These are phyloP conservation scores for Saccharomyces hybrid DNA, from an alignment of 1,139 yeast genomes.

Conservation along the genomic window DNA sequence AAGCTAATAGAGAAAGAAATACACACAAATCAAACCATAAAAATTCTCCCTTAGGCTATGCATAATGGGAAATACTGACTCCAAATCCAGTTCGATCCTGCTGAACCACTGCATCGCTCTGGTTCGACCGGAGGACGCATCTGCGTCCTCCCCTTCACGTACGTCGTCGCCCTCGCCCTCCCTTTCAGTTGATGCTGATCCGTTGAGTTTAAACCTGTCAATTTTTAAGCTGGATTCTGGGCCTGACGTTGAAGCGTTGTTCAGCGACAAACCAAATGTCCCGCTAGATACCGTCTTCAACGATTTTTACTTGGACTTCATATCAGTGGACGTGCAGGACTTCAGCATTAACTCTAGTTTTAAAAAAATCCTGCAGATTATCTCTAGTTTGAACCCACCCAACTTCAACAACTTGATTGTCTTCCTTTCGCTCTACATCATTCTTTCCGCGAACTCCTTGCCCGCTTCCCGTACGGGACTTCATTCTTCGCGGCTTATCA, in stretches of 20 bases:
- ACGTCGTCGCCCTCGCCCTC: background rate
- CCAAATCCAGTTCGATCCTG: constrained; percentile 43
- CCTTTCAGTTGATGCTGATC: background rate
- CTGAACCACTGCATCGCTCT: constrained; percentile 57
- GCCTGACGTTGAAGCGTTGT: background rate
- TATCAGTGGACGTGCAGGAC: background rate
- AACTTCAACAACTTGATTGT: background rate
- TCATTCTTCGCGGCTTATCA: background rate
- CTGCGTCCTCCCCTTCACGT: background rate
- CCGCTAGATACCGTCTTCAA: background rate
- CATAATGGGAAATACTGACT: constrained; percentile 65
- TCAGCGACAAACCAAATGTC: background rate
- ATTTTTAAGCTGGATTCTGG: background rate
- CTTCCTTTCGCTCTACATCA: background rate
- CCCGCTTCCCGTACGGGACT: background rate
- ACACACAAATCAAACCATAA: background rate
- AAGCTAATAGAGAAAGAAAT: background rate
- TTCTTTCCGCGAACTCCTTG: background rate
- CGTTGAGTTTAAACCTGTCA: background rate
- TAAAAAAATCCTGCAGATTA: background rate
- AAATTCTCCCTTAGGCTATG: background rate
- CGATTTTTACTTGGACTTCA: background rate
- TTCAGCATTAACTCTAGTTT: background rate
- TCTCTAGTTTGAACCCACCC: background rate
- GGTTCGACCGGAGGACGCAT: constrained; percentile 40